Evolutionary conservation across 176 grass and related monocot species (phyloP).

Genomic region (Oryza rufipogon): DNA sequence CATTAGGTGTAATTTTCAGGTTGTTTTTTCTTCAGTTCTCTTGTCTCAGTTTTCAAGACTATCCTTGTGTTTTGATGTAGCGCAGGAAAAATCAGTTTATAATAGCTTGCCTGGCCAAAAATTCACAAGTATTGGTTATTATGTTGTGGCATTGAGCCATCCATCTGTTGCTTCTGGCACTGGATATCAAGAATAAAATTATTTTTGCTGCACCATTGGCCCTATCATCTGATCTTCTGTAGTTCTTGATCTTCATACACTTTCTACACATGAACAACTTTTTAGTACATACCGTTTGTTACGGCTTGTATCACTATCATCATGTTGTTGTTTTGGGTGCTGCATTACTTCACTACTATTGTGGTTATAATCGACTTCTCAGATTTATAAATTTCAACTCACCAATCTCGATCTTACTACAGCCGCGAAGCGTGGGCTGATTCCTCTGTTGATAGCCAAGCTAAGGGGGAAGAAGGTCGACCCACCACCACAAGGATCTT

Average conservation of each 20-base stretch:
- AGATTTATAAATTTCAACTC: not conserved
- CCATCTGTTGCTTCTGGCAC: not conserved
- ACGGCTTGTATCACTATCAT: conserved; percentile 7
- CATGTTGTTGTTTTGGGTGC: not conserved
- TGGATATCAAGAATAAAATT: not conserved
- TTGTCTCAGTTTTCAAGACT: not conserved
- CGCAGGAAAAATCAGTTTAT: not conserved
- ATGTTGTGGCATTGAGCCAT: not conserved
- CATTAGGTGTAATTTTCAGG: not conserved
- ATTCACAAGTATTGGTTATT: not conserved
- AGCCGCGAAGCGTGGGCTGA: conserved; percentile 41
- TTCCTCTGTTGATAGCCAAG: conserved; percentile 46
- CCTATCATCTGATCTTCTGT: not conserved
- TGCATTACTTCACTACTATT: conserved; percentile 1
- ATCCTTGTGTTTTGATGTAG: not conserved
- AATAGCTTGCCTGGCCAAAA: not conserved
- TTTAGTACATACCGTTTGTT: not conserved
- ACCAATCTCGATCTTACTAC: conserved; percentile 28
- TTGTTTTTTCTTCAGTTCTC: not conserved
- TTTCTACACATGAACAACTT: not conserved
- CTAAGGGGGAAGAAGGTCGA: conserved; percentile 42
- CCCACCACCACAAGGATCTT: conserved; percentile 25
- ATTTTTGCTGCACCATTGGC: not conserved
- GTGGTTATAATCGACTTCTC: not conserved
- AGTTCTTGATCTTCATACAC: conserved; percentile 2